Conservation (phyloP, 1,284 basidiomycete genomes). For the Inonotus hispidus region DNA sequence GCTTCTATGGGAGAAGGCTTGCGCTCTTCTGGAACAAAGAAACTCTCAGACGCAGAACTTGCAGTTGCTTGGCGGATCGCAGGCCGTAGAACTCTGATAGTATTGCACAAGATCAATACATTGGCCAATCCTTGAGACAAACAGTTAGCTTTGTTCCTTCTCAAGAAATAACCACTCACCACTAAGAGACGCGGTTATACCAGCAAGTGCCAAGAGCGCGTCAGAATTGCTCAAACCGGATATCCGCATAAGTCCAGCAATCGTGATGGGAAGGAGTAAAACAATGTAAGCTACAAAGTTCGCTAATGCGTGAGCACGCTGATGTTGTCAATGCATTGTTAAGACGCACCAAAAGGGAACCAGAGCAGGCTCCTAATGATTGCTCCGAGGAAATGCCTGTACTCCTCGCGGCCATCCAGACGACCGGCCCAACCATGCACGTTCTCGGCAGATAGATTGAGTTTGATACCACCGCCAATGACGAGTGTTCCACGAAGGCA, state of each 20-base stretch:
- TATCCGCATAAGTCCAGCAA: slow-evolving; percentile 13
- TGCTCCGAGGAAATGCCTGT: slow-evolving; percentile 52
- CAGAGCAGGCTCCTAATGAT: slow-evolving; percentile 64
- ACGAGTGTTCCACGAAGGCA: slow-evolving; percentile 47
- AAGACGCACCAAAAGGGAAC: slow-evolving; percentile 48
- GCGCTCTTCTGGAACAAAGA: slow-evolving; percentile 17
- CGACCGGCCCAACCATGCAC: slow-evolving; percentile 32
- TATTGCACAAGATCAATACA: slow-evolving; percentile 60
- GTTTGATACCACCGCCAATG: slow-evolving; percentile 38
- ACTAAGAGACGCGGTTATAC: slow-evolving; percentile 11
- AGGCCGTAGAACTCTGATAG: slow-evolving; percentile 56
- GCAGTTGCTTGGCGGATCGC: slow-evolving; percentile 30
- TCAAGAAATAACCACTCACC: slow-evolving; percentile 15
- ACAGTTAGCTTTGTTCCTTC: neutral
- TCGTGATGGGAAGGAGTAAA: slow-evolving; percentile 17
- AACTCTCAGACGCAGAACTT: slow-evolving; percentile 14
- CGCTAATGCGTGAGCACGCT: neutral
- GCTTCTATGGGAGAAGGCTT: slow-evolving; percentile 14
- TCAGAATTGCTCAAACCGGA: slow-evolving; percentile 12
- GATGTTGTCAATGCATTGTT: neutral
- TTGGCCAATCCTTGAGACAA: slow-evolving; percentile 49
- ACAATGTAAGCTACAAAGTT: slow-evolving; percentile 7
- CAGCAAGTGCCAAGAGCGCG: slow-evolving; percentile 24
- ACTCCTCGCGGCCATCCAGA: slow-evolving; percentile 37
- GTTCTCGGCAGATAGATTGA: slow-evolving; percentile 42